phyloP scores from a whole-genome alignment of 208 protist species.

The Trichomonas tenax region DNA sequence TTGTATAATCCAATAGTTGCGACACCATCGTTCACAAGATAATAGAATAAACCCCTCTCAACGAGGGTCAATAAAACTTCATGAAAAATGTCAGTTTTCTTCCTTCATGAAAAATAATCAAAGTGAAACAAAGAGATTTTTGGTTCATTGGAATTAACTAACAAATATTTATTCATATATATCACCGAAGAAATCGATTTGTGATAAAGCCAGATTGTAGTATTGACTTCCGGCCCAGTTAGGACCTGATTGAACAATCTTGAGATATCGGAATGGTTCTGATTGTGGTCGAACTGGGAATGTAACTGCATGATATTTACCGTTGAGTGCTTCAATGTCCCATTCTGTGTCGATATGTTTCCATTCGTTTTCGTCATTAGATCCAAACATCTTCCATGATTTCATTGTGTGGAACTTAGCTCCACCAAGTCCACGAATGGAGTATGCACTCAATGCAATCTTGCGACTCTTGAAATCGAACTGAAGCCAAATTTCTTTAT shows the following conservation, averaged over 20 bases:
- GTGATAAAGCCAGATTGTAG: background rate
- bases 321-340: background rate
- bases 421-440: background rate
- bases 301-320: background rate
- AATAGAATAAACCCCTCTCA: no score
- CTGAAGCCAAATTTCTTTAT: background rate
- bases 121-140: no score
- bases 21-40: no score
- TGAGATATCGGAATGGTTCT: background rate
- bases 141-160: no score
- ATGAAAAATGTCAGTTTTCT: no score
- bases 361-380: background rate
- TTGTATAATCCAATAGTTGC: no score
- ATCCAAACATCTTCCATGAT: background rate
- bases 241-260: background rate
- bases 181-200: background rate
- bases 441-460: background rate
- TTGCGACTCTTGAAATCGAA: background rate
- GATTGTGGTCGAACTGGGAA: background rate
- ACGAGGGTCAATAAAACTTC: no score
- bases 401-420: background rate
- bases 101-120: no score
- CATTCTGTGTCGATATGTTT: background rate
- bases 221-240: background rate
- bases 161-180: background rate